These are phyloP conservation scores for Ceratocystiopsis minuta DNA, from an alignment of 2,329 filamentous ascomycete genomes.

Conservation along the genomic window DNA sequence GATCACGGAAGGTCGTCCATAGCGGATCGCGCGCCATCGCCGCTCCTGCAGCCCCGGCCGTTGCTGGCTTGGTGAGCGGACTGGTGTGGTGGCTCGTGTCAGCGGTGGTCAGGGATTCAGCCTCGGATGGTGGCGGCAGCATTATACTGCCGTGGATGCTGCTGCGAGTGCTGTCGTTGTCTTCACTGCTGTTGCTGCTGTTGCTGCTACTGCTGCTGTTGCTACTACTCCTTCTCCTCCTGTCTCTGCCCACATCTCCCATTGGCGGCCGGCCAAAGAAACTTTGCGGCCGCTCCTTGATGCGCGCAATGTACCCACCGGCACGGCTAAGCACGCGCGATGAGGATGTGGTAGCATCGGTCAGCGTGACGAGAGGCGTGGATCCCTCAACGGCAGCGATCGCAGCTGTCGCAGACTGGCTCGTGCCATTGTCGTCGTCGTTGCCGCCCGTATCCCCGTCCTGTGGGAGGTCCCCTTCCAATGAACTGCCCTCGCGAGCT, in stretches of 20 bases:
- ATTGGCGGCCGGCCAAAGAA: slow-evolving; percentile 19
- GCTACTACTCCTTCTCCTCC: background rate
- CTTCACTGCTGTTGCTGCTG: slow-evolving; percentile 2
- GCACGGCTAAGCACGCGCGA: slow-evolving; percentile 25
- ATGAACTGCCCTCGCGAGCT: too few relatives aligned
- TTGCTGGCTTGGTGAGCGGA: slow-evolving; percentile 22
- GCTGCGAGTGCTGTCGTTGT: slow-evolving; percentile 9
- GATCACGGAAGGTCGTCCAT: slow-evolving; percentile 34
- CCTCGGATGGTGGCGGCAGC: slow-evolving; percentile 11
- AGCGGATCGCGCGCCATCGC: slow-evolving; percentile 28
- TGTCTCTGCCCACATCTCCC: too few relatives aligned
- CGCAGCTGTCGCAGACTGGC: background rate
- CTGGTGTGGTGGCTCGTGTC: slow-evolving; percentile 21
- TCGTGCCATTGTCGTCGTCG: background rate
- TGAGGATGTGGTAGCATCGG: slow-evolving; percentile 8
- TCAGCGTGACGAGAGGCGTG: too few relatives aligned
- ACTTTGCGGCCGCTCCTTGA: slow-evolving; percentile 28
- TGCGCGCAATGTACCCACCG: slow-evolving; percentile 31
- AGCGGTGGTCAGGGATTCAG: slow-evolving; percentile 19
- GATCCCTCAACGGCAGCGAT: too few relatives aligned
- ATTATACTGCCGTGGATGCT: slow-evolving; percentile 11
- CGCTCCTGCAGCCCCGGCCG: too few relatives aligned
- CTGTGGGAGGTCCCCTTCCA: too few relatives aligned
- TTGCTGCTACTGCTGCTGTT: background rate
- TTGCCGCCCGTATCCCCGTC: background rate